Percentiles rank a stretch among this genome's conserved stretches.
phyloP scores from a whole-genome alignment of 208 protist genomes.

The Leishmania tropica region DNA sequence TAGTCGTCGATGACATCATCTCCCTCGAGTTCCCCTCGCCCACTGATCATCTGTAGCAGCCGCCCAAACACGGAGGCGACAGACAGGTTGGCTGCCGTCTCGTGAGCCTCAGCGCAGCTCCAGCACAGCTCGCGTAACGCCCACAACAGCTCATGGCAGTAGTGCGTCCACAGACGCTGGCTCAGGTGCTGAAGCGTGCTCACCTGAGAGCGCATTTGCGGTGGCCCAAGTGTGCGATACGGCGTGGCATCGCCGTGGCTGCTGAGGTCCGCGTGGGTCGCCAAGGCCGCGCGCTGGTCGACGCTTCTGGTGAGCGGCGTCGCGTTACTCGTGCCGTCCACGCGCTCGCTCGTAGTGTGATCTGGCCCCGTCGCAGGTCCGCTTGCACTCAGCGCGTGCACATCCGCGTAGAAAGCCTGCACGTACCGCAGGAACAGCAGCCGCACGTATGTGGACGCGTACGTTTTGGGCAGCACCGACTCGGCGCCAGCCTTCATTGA shows the following conservation, averaged over 20 bases:
- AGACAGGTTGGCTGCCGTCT: conserved; percentile 53
- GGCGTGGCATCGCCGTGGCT: background rate
- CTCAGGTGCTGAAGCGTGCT: conserved; percentile 26
- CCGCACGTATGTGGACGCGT: conserved; percentile 61
- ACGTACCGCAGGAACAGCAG: conserved; percentile 69
- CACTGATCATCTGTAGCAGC: conserved; percentile 47
- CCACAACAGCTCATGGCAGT: conserved; percentile 55
- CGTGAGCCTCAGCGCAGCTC: conserved; percentile 51
- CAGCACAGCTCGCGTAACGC: conserved; percentile 61
- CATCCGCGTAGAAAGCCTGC: conserved; percentile 49
- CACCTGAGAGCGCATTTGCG: background rate
- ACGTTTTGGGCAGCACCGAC: conserved; percentile 40
- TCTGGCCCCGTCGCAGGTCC: background rate
- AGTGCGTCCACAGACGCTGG: conserved; percentile 41
- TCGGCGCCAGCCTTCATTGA: conserved; percentile 28
- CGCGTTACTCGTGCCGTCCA: background rate
- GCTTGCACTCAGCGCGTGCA: conserved; percentile 12
- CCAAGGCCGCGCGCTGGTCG: no score
- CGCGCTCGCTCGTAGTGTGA: background rate
- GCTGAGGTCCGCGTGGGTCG: background rate
- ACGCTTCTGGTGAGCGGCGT: background rate
- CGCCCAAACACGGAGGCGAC: conserved; percentile 60
- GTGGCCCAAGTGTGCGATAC: conserved; percentile 10
- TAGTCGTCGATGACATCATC: conserved; percentile 11
- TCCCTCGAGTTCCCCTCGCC: conserved; percentile 14